Base-by-base conservation (phyloP, 768 basidiomycete genomes). In the Suillus fuscotomentosus region DNA sequence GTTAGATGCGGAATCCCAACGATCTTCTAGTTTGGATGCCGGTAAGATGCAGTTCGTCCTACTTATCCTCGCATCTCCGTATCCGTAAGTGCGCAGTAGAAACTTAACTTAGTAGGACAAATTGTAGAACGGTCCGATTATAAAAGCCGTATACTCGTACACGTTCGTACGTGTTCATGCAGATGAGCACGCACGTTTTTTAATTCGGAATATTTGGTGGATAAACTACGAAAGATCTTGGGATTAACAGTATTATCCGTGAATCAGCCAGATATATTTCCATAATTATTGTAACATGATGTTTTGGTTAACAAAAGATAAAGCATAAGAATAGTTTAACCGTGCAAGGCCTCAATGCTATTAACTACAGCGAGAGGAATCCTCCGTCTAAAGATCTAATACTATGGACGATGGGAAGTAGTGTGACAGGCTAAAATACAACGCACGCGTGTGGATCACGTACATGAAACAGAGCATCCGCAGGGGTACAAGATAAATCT, bases 391-490 rank as follows among this genome's bases (percentile, higher is more conserved):
- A 41, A 27, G 24, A 17, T 43, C 39, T 42, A 59, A 59, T 39
- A 20, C 27, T 38, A 36, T 41, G 60, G 34, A 61, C 34, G 31
- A 22, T 36, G 13, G 17, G 17, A 61, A 5, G 43, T 54, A 53
- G 24, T 51, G 8, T 38, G 27, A 27, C 60, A 14, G 13, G 39
- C 31, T 42, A 63, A 24, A 34, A 39, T 63, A 63, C 63, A 63
- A 42, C 63, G 17, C 56, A 20, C 0, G 42, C 56, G 11, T 42
- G 24, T 1, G 39, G 17, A 24, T 8, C 56, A 41, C 22, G 24
- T 20, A 27, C 57, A 59, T 59, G 57, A 13, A 31, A 31, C 41
- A 13, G 42, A 59, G 11, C 17, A 42, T 31, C 56, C 57, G 42
- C 17, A 10, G 1, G 9, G 62, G 13, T 17, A 63, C 8, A 48